Base-by-base conservation (phyloP, 805 yeast genomes). In the Candida krabiensis region DNA sequence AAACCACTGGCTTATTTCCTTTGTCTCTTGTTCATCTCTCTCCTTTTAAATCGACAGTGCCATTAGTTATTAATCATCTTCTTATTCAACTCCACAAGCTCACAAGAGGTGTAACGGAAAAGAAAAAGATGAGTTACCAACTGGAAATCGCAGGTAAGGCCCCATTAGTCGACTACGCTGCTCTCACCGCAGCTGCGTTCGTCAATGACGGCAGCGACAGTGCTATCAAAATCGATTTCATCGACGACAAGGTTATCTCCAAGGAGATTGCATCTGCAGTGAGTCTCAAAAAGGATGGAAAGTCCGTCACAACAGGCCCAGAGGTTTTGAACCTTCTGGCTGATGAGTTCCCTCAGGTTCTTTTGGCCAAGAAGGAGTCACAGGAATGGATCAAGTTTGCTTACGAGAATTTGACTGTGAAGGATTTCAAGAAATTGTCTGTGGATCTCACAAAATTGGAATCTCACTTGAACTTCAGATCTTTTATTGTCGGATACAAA, bases 391-490 rank as follows among this genome's bases (percentile, higher is more conserved):
- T 76, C 50, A 70, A 75, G 43, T 73, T 81, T 50, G 87, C 95
- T 19, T 64, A 72, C 50, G 77, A 78, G 39, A 80, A 84, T 54
- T 73, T 88, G 45, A 71, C 82, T 36, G 76, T 83, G 61, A 89
- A 86, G 70, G 91, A 91, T 69, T 93, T 91, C 76, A 87, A 88
- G 70, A 86, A 81, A 55, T 74, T 91, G 43, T 74, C 93, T 28
- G 75, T 70, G 30, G 80, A 83, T 52, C 76, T 91, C 60, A 96
- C 86, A 63, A 75, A 76, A 56, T 72, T 91, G 53, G 96, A 91
- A 53, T 66, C 81, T 31, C 90, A 83, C 63, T 74, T 91, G 64
- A 87, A 87, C 73, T 79, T 86, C 72, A 79, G 96, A 59, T 77
- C 96, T 6, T 90, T 77, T 60, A 61, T 88, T 38, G 64, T 76